Base-by-base conservation (phyloP, 352 stramenopile species). In the Peronospora destructor region DNA sequence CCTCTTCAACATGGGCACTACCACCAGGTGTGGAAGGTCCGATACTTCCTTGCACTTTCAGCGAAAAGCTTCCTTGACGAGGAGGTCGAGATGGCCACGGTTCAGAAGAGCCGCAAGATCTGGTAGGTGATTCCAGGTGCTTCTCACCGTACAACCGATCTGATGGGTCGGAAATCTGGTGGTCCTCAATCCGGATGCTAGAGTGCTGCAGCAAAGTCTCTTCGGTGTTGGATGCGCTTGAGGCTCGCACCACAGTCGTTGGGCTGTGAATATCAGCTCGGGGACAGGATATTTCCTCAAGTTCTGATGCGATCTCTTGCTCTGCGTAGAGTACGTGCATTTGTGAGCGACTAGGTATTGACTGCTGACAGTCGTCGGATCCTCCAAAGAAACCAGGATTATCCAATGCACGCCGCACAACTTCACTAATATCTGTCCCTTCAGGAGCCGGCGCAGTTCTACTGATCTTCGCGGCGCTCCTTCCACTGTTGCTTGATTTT, bases 291-390 rank as follows among this genome's bases (percentile, higher is more conserved):
- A 34, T 23, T 14, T 60, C 14, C 11, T 1, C 17, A 45, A 26
- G 28, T 3, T 49, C 33, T 7, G 37, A 7, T 28, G 26, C 4
- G 6, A 7, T 44, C 12, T 46, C 17, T 40, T 35, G 5, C 11
- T 16, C 38, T 12, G 36, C 23, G 2, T 30, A 35, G 13, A 37
- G 52, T 33, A 13, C 49, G 25, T 61, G 38, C 48, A 64, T 59
- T 43, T 70, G 56, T 21, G 61, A 66, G 7, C 53, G 52, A 70
- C 54, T 50, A 21, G 57, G 61, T 6, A 21, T 28, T 11, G 44
- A 17, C 1, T 55, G 28, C n/a, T 50, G 29, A 17, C 49, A 47
- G 45, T 41, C 42, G 11, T 51, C 44, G 33, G 29, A 12, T 25
- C 14, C 32, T 44, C 36, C 26, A 19, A 19, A 42, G 37, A 48